These are phyloP conservation scores for Durotheca rogersii DNA, from an alignment of 495 filamentous ascomycete genomes.

Conservation along the genomic window DNA sequence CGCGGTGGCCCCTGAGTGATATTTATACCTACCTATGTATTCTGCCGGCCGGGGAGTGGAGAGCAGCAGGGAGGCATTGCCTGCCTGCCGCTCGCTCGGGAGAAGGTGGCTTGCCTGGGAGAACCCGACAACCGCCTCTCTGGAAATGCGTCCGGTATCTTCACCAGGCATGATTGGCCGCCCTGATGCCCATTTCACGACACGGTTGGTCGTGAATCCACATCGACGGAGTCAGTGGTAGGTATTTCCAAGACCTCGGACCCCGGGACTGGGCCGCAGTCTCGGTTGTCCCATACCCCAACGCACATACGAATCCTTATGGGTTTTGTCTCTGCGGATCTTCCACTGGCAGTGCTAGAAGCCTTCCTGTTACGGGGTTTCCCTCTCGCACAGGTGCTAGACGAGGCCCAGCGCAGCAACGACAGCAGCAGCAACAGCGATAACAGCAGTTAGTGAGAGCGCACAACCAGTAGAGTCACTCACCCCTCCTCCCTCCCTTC, in stretches of 20 bases:
- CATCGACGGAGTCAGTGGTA: slow-evolving; percentile 22
- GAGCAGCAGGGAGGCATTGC: slow-evolving; percentile 1
- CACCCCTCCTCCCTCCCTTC: too few relatives aligned
- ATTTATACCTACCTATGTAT: neutral
- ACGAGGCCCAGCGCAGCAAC: slow-evolving; percentile 17
- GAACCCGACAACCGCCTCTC: slow-evolving; percentile 26
- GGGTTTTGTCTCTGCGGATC: slow-evolving; percentile 13
- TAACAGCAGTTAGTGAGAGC: too few relatives aligned
- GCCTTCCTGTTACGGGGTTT: slow-evolving; percentile 16
- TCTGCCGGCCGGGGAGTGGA: slow-evolving; percentile 25
- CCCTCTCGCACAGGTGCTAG: slow-evolving; percentile 6
- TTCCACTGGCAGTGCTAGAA: slow-evolving; percentile 26
- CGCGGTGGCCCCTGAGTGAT: too few relatives aligned
- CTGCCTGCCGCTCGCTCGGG: slow-evolving; percentile 21
- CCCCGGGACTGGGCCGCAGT: slow-evolving; percentile 19
- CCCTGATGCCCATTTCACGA: slow-evolving; percentile 22
- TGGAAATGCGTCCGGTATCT: slow-evolving; percentile 13
- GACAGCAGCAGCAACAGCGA: too few relatives aligned
- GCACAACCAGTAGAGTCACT: too few relatives aligned
- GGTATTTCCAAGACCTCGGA: slow-evolving; percentile 29
- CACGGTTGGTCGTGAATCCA: slow-evolving; percentile 25
- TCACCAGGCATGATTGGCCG: slow-evolving; percentile 18
- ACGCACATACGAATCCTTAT: too few relatives aligned
- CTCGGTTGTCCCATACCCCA: slow-evolving; percentile 24
- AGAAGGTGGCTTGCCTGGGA: slow-evolving; percentile 2